These are phyloP conservation scores for Osmanthus fragrans DNA, from an alignment of 257 asterid species.

Conservation along the genomic window DNA sequence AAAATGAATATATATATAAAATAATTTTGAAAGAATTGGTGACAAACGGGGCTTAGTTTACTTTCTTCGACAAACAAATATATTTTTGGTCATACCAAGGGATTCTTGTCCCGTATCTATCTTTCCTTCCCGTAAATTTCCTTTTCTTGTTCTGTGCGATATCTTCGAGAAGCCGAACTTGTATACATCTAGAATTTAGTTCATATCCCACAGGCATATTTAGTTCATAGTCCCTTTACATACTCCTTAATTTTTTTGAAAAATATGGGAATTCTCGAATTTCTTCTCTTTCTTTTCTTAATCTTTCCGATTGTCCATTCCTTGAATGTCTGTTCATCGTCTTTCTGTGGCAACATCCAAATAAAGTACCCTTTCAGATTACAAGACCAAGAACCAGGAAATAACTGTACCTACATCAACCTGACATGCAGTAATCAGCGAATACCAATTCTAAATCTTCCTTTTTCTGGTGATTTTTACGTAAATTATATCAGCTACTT, in stretches of 20 bases:
- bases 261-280: constrained; percentile 18
- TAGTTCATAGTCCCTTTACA: background rate
- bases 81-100: too few species aligned
- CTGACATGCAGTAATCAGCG: constrained; percentile 16
- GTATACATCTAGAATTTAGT: too few species aligned
- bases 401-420: constrained; percentile 18
- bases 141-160: constrained; percentile 27
- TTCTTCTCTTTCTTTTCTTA: background rate
- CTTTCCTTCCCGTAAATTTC: too few species aligned
- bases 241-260: too few species aligned
- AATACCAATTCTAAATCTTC: constrained; percentile 19
- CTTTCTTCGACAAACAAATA: too few species aligned
- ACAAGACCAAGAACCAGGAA: background rate
- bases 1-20: too few species aligned
- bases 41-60: too few species aligned
- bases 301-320: constrained; percentile 3
- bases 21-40: too few species aligned
- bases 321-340: constrained; percentile 15
- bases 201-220: background rate
- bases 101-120: too few species aligned
- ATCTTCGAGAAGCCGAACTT: constrained; percentile 1
- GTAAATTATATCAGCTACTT: constrained; percentile 11
- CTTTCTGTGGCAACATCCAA: constrained; percentile 20
- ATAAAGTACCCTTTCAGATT: constrained; percentile 31
- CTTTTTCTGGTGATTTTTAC: constrained; percentile 18